Conservation (phyloP, 1,139 yeast genomes). For the Petasospora fabianii region DNA sequence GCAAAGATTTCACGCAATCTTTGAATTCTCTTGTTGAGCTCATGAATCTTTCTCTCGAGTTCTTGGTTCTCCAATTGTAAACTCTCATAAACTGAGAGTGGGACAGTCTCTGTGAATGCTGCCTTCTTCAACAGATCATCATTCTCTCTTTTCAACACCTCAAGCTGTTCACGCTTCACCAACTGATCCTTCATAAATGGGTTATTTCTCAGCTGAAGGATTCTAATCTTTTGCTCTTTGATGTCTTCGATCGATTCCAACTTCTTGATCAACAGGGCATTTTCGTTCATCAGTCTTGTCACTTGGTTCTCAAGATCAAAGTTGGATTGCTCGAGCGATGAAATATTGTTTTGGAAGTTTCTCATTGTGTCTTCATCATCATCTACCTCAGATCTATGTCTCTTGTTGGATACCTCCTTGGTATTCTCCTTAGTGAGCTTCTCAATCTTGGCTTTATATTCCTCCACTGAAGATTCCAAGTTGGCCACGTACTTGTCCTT, state of each 20-base stretch:
- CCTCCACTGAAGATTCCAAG: slow-evolving; percentile 52
- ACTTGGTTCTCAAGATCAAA: slow-evolving; percentile 38
- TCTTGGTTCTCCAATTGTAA: slow-evolving; percentile 51
- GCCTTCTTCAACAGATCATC: slow-evolving; percentile 39
- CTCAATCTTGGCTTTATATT: slow-evolving; percentile 52
- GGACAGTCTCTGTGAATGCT: slow-evolving; percentile 37
- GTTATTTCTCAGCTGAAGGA: slow-evolving; percentile 63
- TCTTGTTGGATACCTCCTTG: slow-evolving; percentile 28
- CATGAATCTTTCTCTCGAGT: slow-evolving; percentile 47
- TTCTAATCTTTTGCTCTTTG: slow-evolving; percentile 42
- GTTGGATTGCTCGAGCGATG: slow-evolving; percentile 41
- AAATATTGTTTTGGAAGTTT: slow-evolving; percentile 30
- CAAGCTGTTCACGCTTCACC: slow-evolving; percentile 52
- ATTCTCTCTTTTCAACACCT: slow-evolving; percentile 57
- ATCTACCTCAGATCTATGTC: slow-evolving; percentile 28
- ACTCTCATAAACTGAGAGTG: slow-evolving; percentile 63
- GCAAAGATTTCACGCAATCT: slow-evolving; percentile 63
- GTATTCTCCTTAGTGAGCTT: slow-evolving; percentile 35
- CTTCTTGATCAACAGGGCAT: slow-evolving; percentile 34
- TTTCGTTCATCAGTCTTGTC: slow-evolving; percentile 36
- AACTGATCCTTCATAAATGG: slow-evolving; percentile 66
- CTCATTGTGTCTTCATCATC: slow-evolving; percentile 34
- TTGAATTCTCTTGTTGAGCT: slow-evolving; percentile 51
- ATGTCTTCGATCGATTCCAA: slow-evolving; percentile 32
- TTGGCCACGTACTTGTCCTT: slow-evolving; percentile 35